Percentiles rank a stretch among this genome's conserved stretches.
Conservation (phyloP, 176 grass and related monocot genomes). For the Alloteropsis semialata region DNA sequence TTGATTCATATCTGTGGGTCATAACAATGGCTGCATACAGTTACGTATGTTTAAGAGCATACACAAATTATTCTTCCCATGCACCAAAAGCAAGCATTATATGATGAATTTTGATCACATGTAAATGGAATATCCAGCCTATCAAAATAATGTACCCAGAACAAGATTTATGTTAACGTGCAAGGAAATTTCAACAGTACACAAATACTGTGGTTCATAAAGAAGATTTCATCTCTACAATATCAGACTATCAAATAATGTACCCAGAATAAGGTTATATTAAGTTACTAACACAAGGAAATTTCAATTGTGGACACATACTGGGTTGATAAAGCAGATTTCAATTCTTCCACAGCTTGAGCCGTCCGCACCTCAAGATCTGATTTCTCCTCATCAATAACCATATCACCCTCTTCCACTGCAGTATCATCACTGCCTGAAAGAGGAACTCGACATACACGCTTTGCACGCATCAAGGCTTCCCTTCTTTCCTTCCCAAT, state of each 20-base stretch:
- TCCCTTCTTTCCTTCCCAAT: slow-evolving; percentile 95
- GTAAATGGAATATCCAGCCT: background rate
- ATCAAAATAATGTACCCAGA: background rate
- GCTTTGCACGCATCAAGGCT: slow-evolving; percentile 92
- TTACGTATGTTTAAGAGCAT: background rate
- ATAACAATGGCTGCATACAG: background rate
- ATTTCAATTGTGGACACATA: slow-evolving; percentile 26
- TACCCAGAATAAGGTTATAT: background rate
- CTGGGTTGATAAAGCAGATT: slow-evolving; percentile 66
- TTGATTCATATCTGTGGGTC: background rate
- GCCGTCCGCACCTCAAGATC: slow-evolving; percentile 58
- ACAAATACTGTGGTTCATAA: slow-evolving; percentile 60
- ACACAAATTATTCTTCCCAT: background rate
- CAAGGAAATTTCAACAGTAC: background rate
- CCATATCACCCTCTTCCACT: slow-evolving; percentile 71
- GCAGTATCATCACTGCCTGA: slow-evolving; percentile 48
- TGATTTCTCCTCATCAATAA: slow-evolving; percentile 68
- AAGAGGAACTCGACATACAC: slow-evolving; percentile 71
- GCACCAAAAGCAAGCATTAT: slow-evolving; percentile 22
- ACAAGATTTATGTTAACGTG: slow-evolving; percentile 1
- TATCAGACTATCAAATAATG: background rate
- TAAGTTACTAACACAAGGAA: slow-evolving; percentile 22
- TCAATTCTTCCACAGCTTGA: slow-evolving; percentile 78
- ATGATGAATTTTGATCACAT: slow-evolving; percentile 11
- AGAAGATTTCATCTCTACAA: slow-evolving; percentile 63